Evolutionary conservation across 2,329 filamentous ascomycete species (phyloP).

Genomic region (Calonectria honghensis): DNA sequence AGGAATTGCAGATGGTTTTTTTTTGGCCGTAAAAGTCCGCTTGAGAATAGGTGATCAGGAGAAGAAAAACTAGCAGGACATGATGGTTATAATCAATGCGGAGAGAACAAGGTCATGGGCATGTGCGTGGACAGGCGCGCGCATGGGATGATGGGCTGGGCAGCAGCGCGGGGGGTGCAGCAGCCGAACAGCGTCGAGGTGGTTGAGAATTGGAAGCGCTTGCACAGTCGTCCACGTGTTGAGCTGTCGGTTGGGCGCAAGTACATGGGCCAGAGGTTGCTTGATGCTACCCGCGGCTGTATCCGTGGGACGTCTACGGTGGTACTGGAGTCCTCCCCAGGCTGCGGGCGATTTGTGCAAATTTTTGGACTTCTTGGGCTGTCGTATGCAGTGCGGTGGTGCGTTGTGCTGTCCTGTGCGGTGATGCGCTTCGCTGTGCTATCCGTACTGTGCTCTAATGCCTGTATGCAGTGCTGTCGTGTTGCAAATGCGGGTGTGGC

Average conservation of each 20-base stretch:
- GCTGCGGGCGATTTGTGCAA: slow-evolving; percentile 25
- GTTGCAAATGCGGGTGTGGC: slow-evolving; percentile 37
- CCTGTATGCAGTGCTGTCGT: slow-evolving; percentile 39
- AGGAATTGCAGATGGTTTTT: slow-evolving; percentile 22
- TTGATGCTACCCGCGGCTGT: slow-evolving; percentile 35
- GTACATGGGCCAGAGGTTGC: slow-evolving; percentile 46
- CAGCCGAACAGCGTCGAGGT: slow-evolving; percentile 37
- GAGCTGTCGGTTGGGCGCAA: slow-evolving; percentile 54
- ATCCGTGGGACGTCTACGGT: slow-evolving; percentile 24
- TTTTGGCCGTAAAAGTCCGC: slow-evolving; percentile 32
- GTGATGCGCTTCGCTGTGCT: slow-evolving; percentile 30
- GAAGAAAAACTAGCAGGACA: slow-evolving; percentile 43
- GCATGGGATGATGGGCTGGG: slow-evolving; percentile 40
- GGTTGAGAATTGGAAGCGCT: slow-evolving; percentile 31
- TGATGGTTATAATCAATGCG: slow-evolving; percentile 52
- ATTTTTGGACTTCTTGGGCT: neutral
- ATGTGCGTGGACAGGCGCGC: slow-evolving; percentile 40
- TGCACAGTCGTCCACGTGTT: slow-evolving; percentile 55
- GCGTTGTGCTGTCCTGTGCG: slow-evolving; percentile 26
- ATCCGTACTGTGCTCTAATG: slow-evolving; percentile 14
- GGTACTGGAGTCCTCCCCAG: slow-evolving; percentile 19
- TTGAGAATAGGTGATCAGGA: slow-evolving; percentile 20
- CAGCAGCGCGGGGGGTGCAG: slow-evolving; percentile 37
- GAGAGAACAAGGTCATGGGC: slow-evolving; percentile 45
- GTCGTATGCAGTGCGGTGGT: slow-evolving; percentile 19